A percentile compares a stretch with the other conserved stretches of the same genome.
Conservation (phyloP, 176 grass and related monocot species). For the Rhynchospora pubera region DNA sequence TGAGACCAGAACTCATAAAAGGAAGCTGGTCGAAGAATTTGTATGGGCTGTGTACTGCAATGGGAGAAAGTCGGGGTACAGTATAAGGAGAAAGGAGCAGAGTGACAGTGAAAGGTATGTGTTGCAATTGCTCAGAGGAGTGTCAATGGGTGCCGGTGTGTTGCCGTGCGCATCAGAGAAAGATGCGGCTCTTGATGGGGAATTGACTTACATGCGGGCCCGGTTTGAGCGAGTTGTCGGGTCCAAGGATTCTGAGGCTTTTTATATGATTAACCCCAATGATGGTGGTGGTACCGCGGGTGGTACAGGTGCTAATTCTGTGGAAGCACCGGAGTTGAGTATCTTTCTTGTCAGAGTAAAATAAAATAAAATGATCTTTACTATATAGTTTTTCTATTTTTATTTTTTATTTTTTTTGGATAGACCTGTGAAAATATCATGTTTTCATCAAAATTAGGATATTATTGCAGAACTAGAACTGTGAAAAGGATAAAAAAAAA, state of each 20-base stretch:
- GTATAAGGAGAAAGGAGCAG: constrained; percentile 74
- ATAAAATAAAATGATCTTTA: constrained; percentile 15
- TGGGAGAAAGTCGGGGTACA: constrained; percentile 79
- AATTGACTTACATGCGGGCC: constrained; percentile 83
- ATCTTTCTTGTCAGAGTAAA: constrained; percentile 96
- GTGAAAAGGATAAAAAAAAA: not conserved
- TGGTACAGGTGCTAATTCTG: constrained; percentile 16
- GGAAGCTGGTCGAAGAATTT: constrained; percentile 75
- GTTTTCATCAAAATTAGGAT: constrained; percentile 9
- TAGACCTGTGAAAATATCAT: constrained; percentile 10
- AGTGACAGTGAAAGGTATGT: constrained; percentile 78
- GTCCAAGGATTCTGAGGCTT: constrained; percentile 88
- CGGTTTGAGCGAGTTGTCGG: constrained; percentile 91
- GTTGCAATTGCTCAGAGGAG: constrained; percentile 70
- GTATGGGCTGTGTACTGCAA: constrained; percentile 98
- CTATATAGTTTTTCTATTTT: not conserved
- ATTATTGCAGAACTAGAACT: not conserved
- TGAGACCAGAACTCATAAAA: constrained; percentile 68
- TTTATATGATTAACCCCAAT: constrained; percentile 96
- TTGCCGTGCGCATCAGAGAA: constrained; percentile 60
- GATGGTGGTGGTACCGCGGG: constrained; percentile 7
- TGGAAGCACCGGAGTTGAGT: constrained; percentile 55
- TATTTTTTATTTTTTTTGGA: constrained; percentile 2
- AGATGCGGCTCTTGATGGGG: constrained; percentile 57
- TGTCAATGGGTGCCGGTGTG: constrained; percentile 94